Conservation (phyloP, 2,329 filamentous ascomycete species). For the Aspergillus sp. region DNA sequence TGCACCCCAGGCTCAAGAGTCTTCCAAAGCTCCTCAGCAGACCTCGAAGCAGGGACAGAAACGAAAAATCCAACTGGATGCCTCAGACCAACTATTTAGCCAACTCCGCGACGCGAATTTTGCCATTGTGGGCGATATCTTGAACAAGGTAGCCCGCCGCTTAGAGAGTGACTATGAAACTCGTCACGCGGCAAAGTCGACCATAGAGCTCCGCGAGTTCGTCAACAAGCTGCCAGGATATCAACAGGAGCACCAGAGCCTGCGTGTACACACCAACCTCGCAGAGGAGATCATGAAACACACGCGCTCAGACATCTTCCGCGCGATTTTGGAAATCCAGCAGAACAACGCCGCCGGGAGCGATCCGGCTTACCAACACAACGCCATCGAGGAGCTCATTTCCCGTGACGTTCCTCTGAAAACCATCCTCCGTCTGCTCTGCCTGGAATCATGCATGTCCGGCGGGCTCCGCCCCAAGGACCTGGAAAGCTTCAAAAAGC, state of each 20-base stretch:
- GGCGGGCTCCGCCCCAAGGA: slow-evolving; percentile 84
- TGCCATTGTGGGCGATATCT: slow-evolving; percentile 76
- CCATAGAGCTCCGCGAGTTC: slow-evolving; percentile 85
- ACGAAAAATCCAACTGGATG: slow-evolving; percentile 79
- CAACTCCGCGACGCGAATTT: slow-evolving; percentile 90
- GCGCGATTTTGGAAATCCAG: slow-evolving; percentile 80
- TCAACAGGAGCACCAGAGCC: slow-evolving; percentile 83
- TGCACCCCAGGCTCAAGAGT: slow-evolving; percentile 44
- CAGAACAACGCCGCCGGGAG: slow-evolving; percentile 88
- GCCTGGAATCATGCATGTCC: slow-evolving; percentile 81
- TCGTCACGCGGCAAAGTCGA: slow-evolving; percentile 76
- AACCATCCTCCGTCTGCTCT: slow-evolving; percentile 76
- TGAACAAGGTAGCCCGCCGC: slow-evolving; percentile 84
- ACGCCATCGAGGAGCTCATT: slow-evolving; percentile 89
- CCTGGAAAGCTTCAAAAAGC: slow-evolving; percentile 76
- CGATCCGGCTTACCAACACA: slow-evolving; percentile 80
- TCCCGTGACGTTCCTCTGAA: slow-evolving; percentile 70
- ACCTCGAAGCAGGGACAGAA: slow-evolving; percentile 58
- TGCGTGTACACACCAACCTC: slow-evolving; percentile 85
- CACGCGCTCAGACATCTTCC: slow-evolving; percentile 82
- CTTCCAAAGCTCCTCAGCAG: slow-evolving; percentile 40
- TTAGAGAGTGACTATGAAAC: slow-evolving; percentile 81
- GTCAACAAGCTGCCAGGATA: slow-evolving; percentile 88
- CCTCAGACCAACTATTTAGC: slow-evolving; percentile 77
- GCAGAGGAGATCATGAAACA: slow-evolving; percentile 94